Percentiles rank a stretch among this genome's conserved stretches.
Conservation (phyloP, 495 filamentous ascomycete species). For the Annulohypoxylon bovei region DNA sequence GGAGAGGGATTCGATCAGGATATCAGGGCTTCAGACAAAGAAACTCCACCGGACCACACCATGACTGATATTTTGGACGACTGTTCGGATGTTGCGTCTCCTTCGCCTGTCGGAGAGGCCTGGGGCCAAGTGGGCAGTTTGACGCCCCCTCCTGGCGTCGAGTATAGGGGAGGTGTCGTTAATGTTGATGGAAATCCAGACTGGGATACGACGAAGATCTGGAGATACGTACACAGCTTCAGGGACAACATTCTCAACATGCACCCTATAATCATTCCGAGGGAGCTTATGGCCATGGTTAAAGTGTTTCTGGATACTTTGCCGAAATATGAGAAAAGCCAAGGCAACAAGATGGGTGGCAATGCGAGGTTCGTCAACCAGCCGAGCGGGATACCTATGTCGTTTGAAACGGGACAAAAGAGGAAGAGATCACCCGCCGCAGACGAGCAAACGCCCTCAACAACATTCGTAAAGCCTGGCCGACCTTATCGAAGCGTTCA, state of each 20-base stretch:
- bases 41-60: slow-evolving; percentile 46
- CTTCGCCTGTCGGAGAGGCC: slow-evolving; percentile 55
- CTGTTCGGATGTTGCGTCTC: slow-evolving; percentile 60
- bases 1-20: slow-evolving; percentile 73
- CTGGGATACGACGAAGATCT: slow-evolving; percentile 69
- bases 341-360: slow-evolving; percentile 30
- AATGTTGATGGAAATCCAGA: slow-evolving; percentile 70
- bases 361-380: slow-evolving; percentile 44
- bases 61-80: slow-evolving; percentile 49
- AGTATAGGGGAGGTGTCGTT: slow-evolving; percentile 59
- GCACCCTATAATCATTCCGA: slow-evolving; percentile 80
- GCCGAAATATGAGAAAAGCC: slow-evolving; percentile 43
- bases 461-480: slow-evolving; percentile 49
- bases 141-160: slow-evolving; percentile 50
- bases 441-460: slow-evolving; percentile 48
- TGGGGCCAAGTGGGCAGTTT: slow-evolving; percentile 63
- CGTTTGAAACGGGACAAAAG: slow-evolving; percentile 60
- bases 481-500: slow-evolving; percentile 67
- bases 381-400: slow-evolving; percentile 35
- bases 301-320: slow-evolving; percentile 58
- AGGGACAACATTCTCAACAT: slow-evolving; percentile 83
- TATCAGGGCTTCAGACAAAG: slow-evolving; percentile 48
- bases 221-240: slow-evolving; percentile 74
- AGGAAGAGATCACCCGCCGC: slow-evolving; percentile 65
- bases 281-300: slow-evolving; percentile 60